Conservation (phyloP, 352 stramenopile species). For the Plasmopara muralis region DNA sequence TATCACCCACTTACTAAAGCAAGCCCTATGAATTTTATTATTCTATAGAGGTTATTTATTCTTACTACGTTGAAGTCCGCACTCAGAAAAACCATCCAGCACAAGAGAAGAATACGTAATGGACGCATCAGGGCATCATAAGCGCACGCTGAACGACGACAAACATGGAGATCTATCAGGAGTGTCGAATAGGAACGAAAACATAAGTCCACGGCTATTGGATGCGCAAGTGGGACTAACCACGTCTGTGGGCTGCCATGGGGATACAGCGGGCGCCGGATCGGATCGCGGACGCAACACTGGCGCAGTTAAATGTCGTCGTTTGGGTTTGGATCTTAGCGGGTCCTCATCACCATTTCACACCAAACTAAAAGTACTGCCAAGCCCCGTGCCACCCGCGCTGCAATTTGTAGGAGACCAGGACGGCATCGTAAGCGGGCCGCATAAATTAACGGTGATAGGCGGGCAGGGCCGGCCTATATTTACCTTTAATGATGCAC, state of each 20-base stretch:
- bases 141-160: conserved; percentile 26
- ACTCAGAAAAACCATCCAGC: conserved; percentile 4
- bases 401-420: conserved; percentile 5
- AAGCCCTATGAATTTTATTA: no score
- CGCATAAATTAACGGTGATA: conserved; percentile 17
- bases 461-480: conserved; percentile 3
- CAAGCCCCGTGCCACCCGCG: conserved; percentile 4
- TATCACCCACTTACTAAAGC: no score
- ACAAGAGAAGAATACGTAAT: conserved; percentile 16
- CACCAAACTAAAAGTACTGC: conserved; percentile 7
- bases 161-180: conserved; percentile 4
- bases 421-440: conserved; percentile 4
- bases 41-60: no score
- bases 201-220: conserved; percentile 13
- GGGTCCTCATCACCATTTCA: conserved; percentile 12
- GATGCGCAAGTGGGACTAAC: conserved; percentile 11
- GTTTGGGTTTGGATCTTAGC: conserved; percentile 10
- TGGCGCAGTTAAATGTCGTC: conserved; percentile 26
- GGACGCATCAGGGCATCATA: conserved; percentile 23
- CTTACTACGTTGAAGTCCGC: conserved; percentile 3
- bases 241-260: background rate
- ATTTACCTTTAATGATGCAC: conserved; percentile 7
- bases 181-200: conserved; percentile 15
- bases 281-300: conserved; percentile 9
- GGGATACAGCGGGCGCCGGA: conserved; percentile 1